Base-by-base conservation (phyloP, 495 filamentous ascomycete species). In the Aspergillus homomorphus region DNA sequence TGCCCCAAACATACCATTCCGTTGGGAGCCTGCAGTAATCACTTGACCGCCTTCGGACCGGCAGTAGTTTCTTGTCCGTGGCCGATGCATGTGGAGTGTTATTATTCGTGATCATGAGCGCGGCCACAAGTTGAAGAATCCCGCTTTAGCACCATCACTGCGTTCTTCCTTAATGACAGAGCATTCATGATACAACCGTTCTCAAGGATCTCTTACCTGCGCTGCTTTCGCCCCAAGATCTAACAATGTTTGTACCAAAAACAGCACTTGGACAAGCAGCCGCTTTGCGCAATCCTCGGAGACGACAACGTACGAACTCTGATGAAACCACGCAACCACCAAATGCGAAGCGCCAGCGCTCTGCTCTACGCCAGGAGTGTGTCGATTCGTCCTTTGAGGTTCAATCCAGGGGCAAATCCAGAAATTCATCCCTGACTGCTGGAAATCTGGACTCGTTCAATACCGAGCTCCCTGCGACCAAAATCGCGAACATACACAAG, bases 261-360 rank as follows among this genome's bases (percentile, higher is more conserved):
- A 69, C 81, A 53, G 64, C 75, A 54, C 65, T 70, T 56, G 71
- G 75, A 56, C 73, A 74, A 65, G 69, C 79, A 58, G 68, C 75
- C 6, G 71, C 81, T 52, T 70, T 76, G 50, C 82, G 83, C 56
- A 88, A 80, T 62, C 80, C 86, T 65, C 82, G 88, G 56, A 76
- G 89, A 58, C 86, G 87, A 53, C 85, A 84, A 67, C 83, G 89
- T 56, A 85, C 85, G 41, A 70, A 78, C 49, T 87, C 83, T 61
- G 80, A 85, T 61, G 88, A 90, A 55, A 80, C 80, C 45, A 79
- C 82, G 21, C 78, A 84, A 24, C 80, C 82, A 56, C 85, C 87
- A 59, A 89, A 84, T 66, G 81, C 88, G 18, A 92, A 92, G 76
- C 80, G 88, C 64, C 87, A 87, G 61, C 78, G 88, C 57, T 83